A percentile compares a stretch with the other conserved stretches of the same genome.
These are phyloP conservation scores for Leonotis leonurus DNA, from an alignment of 257 asterid genomes.

Conservation along the genomic window DNA sequence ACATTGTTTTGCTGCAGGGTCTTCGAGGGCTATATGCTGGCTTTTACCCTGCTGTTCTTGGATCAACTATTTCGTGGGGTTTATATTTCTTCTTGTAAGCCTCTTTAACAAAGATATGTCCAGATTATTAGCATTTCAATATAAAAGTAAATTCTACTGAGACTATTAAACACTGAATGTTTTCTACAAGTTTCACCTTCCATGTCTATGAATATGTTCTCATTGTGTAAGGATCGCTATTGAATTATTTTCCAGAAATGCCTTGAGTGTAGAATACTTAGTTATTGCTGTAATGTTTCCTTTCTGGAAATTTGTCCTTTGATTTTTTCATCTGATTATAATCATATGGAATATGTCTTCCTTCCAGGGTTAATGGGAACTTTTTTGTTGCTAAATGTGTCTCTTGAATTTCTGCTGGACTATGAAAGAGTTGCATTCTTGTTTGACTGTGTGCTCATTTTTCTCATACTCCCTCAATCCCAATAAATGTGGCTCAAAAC, in stretches of 20 bases:
- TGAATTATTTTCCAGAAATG: neutral
- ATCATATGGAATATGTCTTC: neutral
- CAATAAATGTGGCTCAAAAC: too few relatives aligned
- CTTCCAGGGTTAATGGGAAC: neutral
- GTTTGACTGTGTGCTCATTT: neutral
- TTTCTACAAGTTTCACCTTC: neutral
- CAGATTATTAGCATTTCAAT: neutral
- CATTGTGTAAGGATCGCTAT: neutral
- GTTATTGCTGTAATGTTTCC: neutral
- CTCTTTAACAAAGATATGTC: conserved; percentile 2
- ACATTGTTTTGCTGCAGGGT: conserved; percentile 50
- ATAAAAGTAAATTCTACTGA: neutral
- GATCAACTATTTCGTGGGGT: conserved; percentile 95
- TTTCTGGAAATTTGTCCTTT: neutral
- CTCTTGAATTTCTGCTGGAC: too few relatives aligned
- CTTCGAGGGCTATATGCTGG: conserved; percentile 89
- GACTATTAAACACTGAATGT: conserved; percentile 1
- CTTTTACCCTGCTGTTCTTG: conserved; percentile 94
- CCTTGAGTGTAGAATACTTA: neutral
- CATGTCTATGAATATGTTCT: neutral
- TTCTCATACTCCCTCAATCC: too few relatives aligned
- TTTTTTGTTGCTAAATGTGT: neutral
- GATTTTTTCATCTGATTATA: neutral
- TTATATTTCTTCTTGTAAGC: conserved; percentile 93
- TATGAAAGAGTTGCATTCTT: too few relatives aligned